These are phyloP conservation scores for Penicillium janthinellum DNA, from an alignment of 2,329 filamentous ascomycete species.

Conservation along the genomic window DNA sequence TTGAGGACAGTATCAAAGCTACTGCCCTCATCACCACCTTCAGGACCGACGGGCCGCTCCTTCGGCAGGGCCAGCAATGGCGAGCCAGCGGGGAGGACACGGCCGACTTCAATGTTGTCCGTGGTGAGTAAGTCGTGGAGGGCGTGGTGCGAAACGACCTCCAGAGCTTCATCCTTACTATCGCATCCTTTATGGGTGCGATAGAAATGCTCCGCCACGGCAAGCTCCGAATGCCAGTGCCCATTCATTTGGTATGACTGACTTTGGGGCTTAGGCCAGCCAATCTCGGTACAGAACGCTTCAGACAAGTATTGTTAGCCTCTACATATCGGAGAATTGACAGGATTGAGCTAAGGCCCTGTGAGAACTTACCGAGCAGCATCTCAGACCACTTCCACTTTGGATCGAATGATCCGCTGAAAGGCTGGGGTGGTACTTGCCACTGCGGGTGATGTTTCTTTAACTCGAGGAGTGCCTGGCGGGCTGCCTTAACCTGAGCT, in stretches of 20 bases:
- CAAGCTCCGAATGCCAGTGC: conserved; percentile 31
- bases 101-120: background rate
- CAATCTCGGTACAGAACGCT: conserved; percentile 27
- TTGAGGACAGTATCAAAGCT: too few species aligned
- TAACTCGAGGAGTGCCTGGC: conserved; percentile 31
- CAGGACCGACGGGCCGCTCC: background rate
- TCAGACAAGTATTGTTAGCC: background rate
- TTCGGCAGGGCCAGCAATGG: background rate
- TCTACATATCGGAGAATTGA: background rate
- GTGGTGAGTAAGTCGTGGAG: conserved; percentile 28
- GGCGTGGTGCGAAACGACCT: conserved; percentile 32
- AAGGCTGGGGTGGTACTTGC: conserved; percentile 32
- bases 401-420: conserved; percentile 10
- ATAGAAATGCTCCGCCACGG: conserved; percentile 18
- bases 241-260: too few species aligned
- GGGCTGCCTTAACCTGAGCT: conserved; percentile 31
- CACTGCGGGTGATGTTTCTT: conserved; percentile 27
- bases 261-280: background rate
- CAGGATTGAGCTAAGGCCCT: background rate
- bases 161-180: conserved; percentile 29
- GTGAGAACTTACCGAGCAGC: conserved; percentile 29
- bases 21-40: too few species aligned
- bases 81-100: background rate
- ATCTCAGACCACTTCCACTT: conserved; percentile 35
- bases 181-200: conserved; percentile 23